Base-by-base conservation (phyloP, 1,139 yeast genomes). In the Suhomyces choctaworum region DNA sequence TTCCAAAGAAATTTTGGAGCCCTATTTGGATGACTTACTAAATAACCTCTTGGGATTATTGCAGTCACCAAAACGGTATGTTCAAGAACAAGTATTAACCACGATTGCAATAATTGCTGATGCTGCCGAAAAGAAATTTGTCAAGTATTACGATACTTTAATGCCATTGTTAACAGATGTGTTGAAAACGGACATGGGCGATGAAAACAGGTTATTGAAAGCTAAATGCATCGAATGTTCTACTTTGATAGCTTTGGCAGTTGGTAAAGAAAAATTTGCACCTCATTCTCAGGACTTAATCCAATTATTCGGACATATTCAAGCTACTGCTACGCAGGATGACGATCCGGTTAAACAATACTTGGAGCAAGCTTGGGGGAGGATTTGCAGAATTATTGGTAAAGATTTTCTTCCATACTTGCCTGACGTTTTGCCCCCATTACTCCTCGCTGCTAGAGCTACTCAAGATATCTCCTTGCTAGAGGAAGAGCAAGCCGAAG, bases 51-150 rank as follows among this genome's bases (percentile, higher is more conserved):
- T 92, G 42, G 82, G 79, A 1, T 70, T 92, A 29, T 71, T 92
- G 41, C 56, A 49, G 34, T 81, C 94, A 35, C 95, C 95, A 29
- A 87, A 89, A 60, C 74, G 89, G 49, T 92, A 89, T 55, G 97
- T 94, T 29, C 98, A 92, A 63, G 98, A 92, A 56, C 98, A 92
- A 64, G 97, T 92, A 8, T 73, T 92, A 39, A 90, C 97, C 4
- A 92, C 98, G 1, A 90, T 92, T 60, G 96, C 98, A 19, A 87
- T 90, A 47, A 92, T 92, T 48, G 98, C 98, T 2, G 98, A 92
- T 63, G 95, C 97, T n/a, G 97, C 98, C 3, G 89, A 89, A 58
- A 76, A 76, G 48, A 85, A 84, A 56, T 92, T 92, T 56, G 75
- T 82, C 50, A 90, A 90, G 64, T 92, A 92, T 58, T 92, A 90